Conservation (phyloP, 805 yeast species). For the Candida koratica region DNA sequence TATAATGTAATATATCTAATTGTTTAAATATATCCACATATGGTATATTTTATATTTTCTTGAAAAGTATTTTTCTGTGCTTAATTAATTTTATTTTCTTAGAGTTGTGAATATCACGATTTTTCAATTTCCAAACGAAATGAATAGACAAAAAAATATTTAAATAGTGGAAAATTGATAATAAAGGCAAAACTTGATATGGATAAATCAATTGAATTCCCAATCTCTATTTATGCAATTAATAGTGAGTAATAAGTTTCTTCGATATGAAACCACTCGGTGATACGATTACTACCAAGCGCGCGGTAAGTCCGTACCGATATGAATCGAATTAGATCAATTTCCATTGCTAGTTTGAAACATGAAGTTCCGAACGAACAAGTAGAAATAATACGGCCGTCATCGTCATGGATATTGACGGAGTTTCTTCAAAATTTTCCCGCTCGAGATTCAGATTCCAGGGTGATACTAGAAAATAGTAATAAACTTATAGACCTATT, state of each 20-base stretch:
- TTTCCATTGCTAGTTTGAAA: constrained; percentile 13
- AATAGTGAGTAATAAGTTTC: too few relatives aligned
- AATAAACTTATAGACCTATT: constrained; percentile 62
- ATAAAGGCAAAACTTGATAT: too few relatives aligned
- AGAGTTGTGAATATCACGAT: not conserved
- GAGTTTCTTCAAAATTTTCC: constrained; percentile 55
- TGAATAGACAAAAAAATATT: not conserved
- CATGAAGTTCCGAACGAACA: constrained; percentile 7
- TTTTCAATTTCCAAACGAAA: not conserved
- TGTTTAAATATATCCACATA: constrained; percentile 3
- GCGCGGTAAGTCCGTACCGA: too few relatives aligned
- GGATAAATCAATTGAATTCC: too few relatives aligned
- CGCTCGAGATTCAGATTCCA: constrained; percentile 28
- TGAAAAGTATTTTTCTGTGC: too few relatives aligned
- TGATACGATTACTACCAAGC: too few relatives aligned
- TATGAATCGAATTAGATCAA: constrained; percentile 15
- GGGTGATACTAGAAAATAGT: constrained; percentile 8
- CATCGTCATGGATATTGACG: constrained; percentile 56
- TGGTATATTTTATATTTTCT: constrained; percentile 1
- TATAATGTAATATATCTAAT: constrained; percentile 21
- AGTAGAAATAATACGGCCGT: constrained; percentile 6
- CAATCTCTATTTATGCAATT: too few relatives aligned
- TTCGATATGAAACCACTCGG: too few relatives aligned
- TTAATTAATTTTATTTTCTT: too few relatives aligned
- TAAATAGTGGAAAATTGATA: not conserved